Base-by-base conservation (phyloP, 495 filamentous ascomycete genomes). In the Penicillium verhagenii region DNA sequence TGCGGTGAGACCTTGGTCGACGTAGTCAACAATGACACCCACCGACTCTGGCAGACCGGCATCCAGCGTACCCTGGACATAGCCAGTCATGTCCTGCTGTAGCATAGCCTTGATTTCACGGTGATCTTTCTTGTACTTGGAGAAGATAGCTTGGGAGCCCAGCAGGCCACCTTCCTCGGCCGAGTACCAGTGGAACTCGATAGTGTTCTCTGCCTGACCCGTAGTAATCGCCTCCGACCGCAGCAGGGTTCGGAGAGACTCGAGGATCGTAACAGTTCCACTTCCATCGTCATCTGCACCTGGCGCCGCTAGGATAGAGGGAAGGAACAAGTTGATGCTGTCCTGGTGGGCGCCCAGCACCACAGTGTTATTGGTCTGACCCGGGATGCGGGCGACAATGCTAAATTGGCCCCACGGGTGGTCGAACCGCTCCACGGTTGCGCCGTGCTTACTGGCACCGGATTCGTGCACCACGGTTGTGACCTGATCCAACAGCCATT, bases 61-160 rank as follows among this genome's bases (percentile, higher is more conserved):
- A 52, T 91, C 85, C 14, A 95, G 74, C 0, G 94, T 96, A 37
- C 85, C 86, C 54, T 91, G 85, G 4, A 91, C 80, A 67, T 87
- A 97, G 9, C 94, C 94, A 2, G 94, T 97, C 94, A 97, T 99
- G 69, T 99, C 94, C 70, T 99, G 94, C 77, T 99, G 95, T 40
- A 99, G 79, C 94, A 99, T 97, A 21, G 94, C 94, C 72, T 92
- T 94, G 65, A 99, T 80, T 57, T 96, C 86, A 18, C 86, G 78
- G 23, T 80, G 77, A 20, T 82, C 64, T 65, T 85, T 85, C 69
- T 90, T 89, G 66, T 99, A 99, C n/a, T 77, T 69, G 11, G 82
- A 77, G 72, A 96, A 97, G 69, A 99, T 86, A 28, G 88, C 90
- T 68, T 96, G 91, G 24, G 78, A 89, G 61, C 89, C 89, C 7